Conservation (phyloP, 169 alveolate genomes). For the Eimeria nieschulzi region DNA sequence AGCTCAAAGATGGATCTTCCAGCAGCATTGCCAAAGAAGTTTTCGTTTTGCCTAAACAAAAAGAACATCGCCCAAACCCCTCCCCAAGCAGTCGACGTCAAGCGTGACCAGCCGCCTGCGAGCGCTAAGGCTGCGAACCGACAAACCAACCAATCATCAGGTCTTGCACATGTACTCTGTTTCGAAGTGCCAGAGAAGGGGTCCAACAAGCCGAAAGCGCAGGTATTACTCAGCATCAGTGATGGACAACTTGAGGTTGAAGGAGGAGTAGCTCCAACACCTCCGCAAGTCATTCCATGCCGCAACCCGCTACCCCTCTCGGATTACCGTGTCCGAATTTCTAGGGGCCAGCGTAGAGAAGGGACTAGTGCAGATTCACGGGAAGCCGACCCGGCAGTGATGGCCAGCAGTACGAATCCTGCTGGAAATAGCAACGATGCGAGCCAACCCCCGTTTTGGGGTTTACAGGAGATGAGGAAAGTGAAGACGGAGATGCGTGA, state of each 20-base stretch:
- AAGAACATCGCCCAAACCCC: not conserved
- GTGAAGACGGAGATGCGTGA: not conserved
- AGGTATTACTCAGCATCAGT: constrained; percentile 7
- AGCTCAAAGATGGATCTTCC: not conserved
- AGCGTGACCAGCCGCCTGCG: not conserved
- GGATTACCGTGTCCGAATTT: not conserved
- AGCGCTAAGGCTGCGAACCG: not conserved
- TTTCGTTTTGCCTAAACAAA: constrained; percentile 9
- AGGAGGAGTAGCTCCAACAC: not conserved
- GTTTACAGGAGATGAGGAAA: not conserved
- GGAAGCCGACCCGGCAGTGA: not conserved
- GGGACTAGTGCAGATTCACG: not conserved
- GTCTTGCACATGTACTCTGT: not conserved
- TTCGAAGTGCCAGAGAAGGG: not conserved
- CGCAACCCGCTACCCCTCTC: constrained; percentile 8
- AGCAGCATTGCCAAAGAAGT: not conserved
- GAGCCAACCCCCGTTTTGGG: constrained; percentile 12
- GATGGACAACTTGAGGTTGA: not conserved
- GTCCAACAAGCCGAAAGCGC: not conserved
- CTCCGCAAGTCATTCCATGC: not conserved
- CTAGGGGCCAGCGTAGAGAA: not conserved
- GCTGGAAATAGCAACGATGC: not conserved
- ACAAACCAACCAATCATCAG: not conserved
- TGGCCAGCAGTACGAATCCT: constrained; percentile 58
- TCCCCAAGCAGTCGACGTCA: not conserved